Evolutionary conservation across 1,284 basidiomycete genomes (phyloP), one percentile per base, ranked within the genome.

Genomic region (Cystobasidium pallidum): DNA sequence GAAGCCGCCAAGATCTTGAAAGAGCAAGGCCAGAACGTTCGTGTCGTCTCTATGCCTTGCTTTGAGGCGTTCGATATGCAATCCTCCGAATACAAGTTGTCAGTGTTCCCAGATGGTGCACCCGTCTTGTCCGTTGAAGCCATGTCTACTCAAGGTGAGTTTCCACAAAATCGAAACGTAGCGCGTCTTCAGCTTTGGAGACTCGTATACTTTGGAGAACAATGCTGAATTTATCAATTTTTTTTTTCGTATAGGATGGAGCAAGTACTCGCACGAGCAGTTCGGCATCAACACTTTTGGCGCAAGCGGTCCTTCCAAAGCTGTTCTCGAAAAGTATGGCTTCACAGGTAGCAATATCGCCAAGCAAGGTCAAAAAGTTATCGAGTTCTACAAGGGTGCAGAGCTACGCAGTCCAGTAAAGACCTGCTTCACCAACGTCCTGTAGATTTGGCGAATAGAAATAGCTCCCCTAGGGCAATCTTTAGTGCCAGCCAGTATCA

Each of bases 91-190:
- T 97, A 97, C 85, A 87, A 85, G 80, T 82, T 93, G 78, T 88
- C 87, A 79, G 92, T 96, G 63, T 83, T 97, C 76, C 88, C 92
- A 79, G 89, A 89, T 77, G 94, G 94, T 72, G 88, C 90, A 45
- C 94, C 94, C 55, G 89, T 96, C 80, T 81, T 97, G 75, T 91
- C 92, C 58, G 86, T 97, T 75, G 94, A 97, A 84, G 93, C 92
- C 32, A 87, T 85, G 67, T 77, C 81, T 59, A 78, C 79, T 30
- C 65, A 43, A 39, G 47, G 65, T 36, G n/a, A 58, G 39, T 24
- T 26, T 11, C 19, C n/a, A n/a, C n/a, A n/a, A n/a, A n/a, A n/a
- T n/a, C n/a, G n/a, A n/a, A n/a, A n/a, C n/a, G n/a, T n/a, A n/a
- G n/a, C n/a, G n/a, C n/a, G n/a, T n/a, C n/a, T n/a, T n/a, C n/a